These are phyloP conservation scores for Penicillium olsonii DNA, from an alignment of 2,329 filamentous ascomycete species.

Conservation along the genomic window DNA sequence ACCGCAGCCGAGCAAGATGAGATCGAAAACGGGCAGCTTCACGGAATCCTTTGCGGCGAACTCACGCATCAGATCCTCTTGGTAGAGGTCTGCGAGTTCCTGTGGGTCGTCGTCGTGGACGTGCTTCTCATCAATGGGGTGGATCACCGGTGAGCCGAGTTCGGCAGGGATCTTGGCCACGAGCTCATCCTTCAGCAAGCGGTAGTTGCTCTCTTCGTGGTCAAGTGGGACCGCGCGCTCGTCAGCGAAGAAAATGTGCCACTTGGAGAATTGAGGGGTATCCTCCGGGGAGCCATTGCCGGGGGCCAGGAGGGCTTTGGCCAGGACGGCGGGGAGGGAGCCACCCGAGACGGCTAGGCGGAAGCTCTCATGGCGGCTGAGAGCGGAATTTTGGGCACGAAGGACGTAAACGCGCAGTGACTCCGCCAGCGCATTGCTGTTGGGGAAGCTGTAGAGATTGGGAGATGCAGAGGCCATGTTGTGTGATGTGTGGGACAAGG, in stretches of 20 bases:
- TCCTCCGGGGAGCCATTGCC: constrained; percentile 57
- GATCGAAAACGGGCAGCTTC: constrained; percentile 90
- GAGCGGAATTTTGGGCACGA: constrained; percentile 74
- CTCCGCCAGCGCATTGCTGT: constrained; percentile 68
- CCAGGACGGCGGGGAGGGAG: constrained; percentile 84
- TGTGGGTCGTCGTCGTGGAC: constrained; percentile 78
- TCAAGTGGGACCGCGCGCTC: constrained; percentile 92
- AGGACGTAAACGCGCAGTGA: constrained; percentile 82
- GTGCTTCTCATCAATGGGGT: constrained; percentile 71
- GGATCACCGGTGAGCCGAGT: constrained; percentile 68
- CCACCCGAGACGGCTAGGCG: constrained; percentile 92
- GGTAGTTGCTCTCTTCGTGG: constrained; percentile 93
- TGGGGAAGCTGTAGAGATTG: constrained; percentile 78
- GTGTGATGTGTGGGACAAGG: constrained; percentile 5
- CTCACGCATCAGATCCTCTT: constrained; percentile 77
- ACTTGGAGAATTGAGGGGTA: constrained; percentile 74
- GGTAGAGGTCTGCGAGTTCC: constrained; percentile 91
- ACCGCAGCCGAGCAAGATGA: constrained; percentile 88
- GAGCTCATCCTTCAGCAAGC: constrained; percentile 80
- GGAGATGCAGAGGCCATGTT: constrained; percentile 46
- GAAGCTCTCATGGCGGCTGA: constrained; percentile 80
- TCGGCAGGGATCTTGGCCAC: constrained; percentile 80
- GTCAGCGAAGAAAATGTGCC: constrained; percentile 98
- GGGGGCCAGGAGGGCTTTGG: constrained; percentile 72
- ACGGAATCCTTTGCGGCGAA: constrained; percentile 94